Conservation (phyloP, 768 basidiomycete genomes). For the Boletus rufocinnamomeus region DNA sequence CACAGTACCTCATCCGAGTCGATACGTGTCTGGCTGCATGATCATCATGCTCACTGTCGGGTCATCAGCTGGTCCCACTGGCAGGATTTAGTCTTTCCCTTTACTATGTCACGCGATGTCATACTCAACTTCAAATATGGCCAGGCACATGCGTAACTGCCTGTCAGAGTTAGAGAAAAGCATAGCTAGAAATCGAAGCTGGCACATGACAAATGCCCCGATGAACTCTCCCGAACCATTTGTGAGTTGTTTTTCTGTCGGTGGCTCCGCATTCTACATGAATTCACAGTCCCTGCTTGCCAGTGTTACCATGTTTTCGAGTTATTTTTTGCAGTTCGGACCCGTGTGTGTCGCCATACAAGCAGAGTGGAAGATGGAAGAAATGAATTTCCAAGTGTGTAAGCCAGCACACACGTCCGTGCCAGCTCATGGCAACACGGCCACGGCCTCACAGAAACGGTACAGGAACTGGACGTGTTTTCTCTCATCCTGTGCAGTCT, state of each 20-base stretch:
- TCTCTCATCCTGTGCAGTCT: conserved; percentile 25
- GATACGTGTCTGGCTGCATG: background rate
- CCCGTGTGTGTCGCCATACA: background rate
- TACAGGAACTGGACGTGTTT: conserved; percentile 3
- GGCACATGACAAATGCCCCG: too few species aligned
- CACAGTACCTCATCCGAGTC: background rate
- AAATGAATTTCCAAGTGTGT: conserved; percentile 11
- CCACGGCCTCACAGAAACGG: conserved; percentile 4
- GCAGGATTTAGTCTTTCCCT: background rate
- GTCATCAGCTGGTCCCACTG: background rate
- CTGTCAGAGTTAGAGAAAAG: background rate
- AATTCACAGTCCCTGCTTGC: background rate
- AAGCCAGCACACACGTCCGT: conserved; percentile 14
- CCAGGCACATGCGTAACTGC: background rate
- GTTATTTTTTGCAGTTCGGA: background rate
- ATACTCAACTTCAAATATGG: background rate
- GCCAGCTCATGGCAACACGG: conserved; percentile 1
- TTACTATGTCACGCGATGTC: background rate
- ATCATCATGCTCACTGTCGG: background rate
- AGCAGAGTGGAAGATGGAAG: background rate
- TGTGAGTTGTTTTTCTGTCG: background rate
- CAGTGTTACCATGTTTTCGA: background rate
- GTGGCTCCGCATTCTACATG: background rate
- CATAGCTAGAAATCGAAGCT: background rate
- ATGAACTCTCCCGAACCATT: background rate